Base-by-base conservation (phyloP, 148 eudicot species). In the Silene conica region DNA sequence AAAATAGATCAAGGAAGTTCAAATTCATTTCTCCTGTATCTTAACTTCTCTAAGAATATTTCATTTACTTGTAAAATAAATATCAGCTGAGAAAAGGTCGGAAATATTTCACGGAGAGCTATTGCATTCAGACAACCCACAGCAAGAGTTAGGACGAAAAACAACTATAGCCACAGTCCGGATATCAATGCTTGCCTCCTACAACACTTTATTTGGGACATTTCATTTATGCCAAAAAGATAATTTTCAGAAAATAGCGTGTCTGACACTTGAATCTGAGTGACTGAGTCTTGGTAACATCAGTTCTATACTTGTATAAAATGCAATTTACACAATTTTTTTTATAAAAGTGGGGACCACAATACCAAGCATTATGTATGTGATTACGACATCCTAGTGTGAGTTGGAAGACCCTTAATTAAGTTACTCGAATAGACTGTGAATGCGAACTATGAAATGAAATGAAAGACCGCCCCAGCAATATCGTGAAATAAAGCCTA, bases 1-100 rank as follows among this genome's bases (percentile, higher is more conserved):
- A 57, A 77, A 65, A 64, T 34, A 41, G 57, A 75, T 14, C 46
- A 56, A 41, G 20, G 69, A 66, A 65, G 61, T 64, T 65, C 25
- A 65, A 31, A 16, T 64, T 64, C 61, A 3, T 11, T 19, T 55
- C 22, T 38, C 8, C 43, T 7, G 0, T 38, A 38, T 38, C 43
- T 38, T 38, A 38, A 7, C 3, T 38, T 6, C 0, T 4, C 63
- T 21, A 12, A 9, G 8, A 20, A 20, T 20, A 21, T 59, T 59
- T 59, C 4, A 10, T 20, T 21, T 3, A 21, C 3, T 11, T 63
- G 68, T 31, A 18, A 7, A 64, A 15, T 19, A 31, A 25, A 31
- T 67, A n/a, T 19, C 23, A 67, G 70, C 70, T 43, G 70, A 43
- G 20, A 67, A 41, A 25, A 67, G 20, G 70, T 41, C 20, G 18